phyloP scores from a whole-genome alignment of 2,329 filamentous ascomycete species.

The Beauveria pseudobassiana region DNA sequence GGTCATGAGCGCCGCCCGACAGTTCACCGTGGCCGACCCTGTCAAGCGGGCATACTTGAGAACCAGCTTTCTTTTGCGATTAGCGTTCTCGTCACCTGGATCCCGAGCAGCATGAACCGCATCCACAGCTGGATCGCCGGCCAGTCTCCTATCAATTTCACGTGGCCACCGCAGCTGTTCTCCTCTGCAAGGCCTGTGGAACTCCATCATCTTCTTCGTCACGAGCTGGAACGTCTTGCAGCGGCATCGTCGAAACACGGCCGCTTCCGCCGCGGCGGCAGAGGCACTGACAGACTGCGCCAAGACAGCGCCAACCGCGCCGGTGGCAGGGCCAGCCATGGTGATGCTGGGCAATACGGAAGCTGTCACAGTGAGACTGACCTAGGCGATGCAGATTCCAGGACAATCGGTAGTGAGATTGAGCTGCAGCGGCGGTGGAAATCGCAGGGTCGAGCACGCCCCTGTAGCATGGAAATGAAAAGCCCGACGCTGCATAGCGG shows the following conservation, averaged over 20 bases:
- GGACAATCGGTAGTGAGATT: slow-evolving; percentile 12
- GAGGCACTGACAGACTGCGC: background rate
- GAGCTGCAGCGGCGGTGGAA: slow-evolving; percentile 10
- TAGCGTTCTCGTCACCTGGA: slow-evolving; percentile 55
- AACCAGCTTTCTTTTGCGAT: slow-evolving; percentile 55
- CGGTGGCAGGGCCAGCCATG: background rate
- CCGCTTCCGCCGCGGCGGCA: slow-evolving; percentile 1
- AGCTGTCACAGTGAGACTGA: slow-evolving; percentile 13
- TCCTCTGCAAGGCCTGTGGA: slow-evolving; percentile 76
- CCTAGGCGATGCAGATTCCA: slow-evolving; percentile 11
- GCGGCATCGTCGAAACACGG: slow-evolving; percentile 5
- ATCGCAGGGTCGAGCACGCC: background rate
- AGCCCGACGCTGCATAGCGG: background rate
- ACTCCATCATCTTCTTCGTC: slow-evolving; percentile 66
- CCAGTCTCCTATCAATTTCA: slow-evolving; percentile 55
- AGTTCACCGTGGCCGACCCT: slow-evolving; percentile 38
- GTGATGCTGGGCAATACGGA: background rate
- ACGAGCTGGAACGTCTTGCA: slow-evolving; percentile 42
- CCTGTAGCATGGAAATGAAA: background rate
- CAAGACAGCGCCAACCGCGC: slow-evolving; percentile 2
- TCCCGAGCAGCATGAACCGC: slow-evolving; percentile 64
- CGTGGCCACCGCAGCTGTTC: slow-evolving; percentile 60
- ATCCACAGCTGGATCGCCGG: slow-evolving; percentile 57
- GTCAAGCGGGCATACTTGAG: slow-evolving; percentile 54
- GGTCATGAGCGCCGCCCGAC: slow-evolving; percentile 15